These are phyloP conservation scores for Xylaria nigripes DNA, from an alignment of 495 filamentous ascomycete species.

Conservation along the genomic window DNA sequence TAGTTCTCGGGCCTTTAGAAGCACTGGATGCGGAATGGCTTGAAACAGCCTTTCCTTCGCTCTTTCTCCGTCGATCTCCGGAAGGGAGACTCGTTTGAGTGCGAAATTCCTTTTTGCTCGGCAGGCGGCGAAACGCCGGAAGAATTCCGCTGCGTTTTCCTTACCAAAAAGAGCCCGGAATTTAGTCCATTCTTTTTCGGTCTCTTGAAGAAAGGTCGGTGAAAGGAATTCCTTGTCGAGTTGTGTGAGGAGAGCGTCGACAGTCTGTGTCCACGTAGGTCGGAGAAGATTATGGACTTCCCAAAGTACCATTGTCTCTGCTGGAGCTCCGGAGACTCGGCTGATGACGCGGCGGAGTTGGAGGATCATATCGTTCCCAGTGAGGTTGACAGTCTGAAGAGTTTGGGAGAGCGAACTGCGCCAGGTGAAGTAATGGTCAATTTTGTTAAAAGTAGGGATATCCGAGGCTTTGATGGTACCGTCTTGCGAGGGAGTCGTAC, in stretches of 20 bases:
- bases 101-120: neutral
- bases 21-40: neutral
- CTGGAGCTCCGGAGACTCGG: too few relatives aligned
- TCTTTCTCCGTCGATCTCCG: neutral
- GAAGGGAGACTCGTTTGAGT: neutral
- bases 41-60: neutral
- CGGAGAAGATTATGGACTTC: too few relatives aligned
- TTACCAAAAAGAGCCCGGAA: neutral
- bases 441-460: too few relatives aligned
- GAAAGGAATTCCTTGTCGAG: neutral
- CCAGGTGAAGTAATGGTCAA: too few relatives aligned
- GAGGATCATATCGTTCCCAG: too few relatives aligned
- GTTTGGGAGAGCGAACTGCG: too few relatives aligned
- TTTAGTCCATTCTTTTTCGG: neutral
- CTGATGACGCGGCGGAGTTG: too few relatives aligned
- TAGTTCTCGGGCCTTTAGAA: neutral
- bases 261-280: neutral
- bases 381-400: too few relatives aligned
- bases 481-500: too few relatives aligned
- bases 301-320: too few relatives aligned
- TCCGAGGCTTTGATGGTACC: too few relatives aligned
- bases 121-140: neutral
- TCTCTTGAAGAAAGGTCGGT: neutral
- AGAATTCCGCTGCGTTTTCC: neutral
- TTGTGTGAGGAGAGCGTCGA: neutral